Evolutionary conservation across 139 green algal genomes (phyloP).

Genomic region (Chlamydomonas incerta): DNA sequence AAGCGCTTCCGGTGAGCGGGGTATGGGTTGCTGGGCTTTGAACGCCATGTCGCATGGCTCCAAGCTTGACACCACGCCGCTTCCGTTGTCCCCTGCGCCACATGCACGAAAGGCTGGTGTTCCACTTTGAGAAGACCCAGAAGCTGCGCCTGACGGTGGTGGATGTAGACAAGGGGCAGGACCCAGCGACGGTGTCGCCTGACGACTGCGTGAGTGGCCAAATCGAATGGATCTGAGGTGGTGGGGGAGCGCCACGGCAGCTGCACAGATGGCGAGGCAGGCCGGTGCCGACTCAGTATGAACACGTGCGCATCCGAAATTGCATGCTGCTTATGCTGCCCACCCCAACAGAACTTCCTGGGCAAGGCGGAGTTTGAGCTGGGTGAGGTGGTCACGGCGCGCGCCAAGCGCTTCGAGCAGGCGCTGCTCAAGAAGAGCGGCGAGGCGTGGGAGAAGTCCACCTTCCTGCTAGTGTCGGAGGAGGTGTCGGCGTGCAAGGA

Average conservation of each 20-base stretch:
- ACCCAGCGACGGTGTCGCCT: neutral
- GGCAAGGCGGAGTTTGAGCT: neutral
- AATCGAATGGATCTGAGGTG: no score
- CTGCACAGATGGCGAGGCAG: no score
- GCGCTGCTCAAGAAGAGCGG: neutral
- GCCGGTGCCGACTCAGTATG: no score
- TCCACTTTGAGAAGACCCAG: neutral
- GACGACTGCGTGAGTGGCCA: neutral
- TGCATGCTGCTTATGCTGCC: no score
- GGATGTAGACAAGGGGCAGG: neutral
- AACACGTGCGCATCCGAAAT: no score
- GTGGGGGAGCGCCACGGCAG: no score
- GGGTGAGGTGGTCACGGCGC: neutral
- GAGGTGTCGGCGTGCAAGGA: neutral
- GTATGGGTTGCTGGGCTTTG: no score
- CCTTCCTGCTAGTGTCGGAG: neutral
- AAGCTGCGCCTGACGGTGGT: neutral
- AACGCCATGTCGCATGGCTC: no score
- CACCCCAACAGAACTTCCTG: neutral
- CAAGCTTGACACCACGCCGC: no score
- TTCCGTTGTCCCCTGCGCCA: no score
- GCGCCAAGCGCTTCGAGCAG: neutral
- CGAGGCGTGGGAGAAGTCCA: neutral
- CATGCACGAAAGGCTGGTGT: no score
- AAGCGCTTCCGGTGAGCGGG: no score